Conservation (phyloP, 306 rosid species). For the Trichosanthes truncata region DNA sequence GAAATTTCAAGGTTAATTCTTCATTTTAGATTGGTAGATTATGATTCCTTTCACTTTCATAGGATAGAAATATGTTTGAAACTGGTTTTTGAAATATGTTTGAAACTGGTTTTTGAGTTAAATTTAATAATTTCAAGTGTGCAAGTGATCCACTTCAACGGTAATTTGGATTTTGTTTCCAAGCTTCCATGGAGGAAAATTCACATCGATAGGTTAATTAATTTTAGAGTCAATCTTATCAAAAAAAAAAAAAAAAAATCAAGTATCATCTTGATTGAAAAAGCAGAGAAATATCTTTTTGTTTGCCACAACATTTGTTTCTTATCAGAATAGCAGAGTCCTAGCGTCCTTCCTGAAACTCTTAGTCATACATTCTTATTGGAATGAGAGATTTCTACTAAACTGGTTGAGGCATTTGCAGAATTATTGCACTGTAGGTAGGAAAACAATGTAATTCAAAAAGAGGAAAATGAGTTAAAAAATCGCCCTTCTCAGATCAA, state of each 20-base stretch:
- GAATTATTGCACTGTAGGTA: not conserved
- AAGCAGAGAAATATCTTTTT: not conserved
- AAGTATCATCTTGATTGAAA: not conserved
- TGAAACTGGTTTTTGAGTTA: too few relatives aligned
- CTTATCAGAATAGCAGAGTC: not conserved
- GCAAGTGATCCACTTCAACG: not conserved
- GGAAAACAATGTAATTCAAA: not conserved
- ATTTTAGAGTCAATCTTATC: not conserved
- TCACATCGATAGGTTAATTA: not conserved
- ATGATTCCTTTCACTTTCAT: not conserved
- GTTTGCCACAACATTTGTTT: not conserved
- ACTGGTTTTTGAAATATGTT: too few relatives aligned
- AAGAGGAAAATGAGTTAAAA: not conserved
- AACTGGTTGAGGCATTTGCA: not conserved
- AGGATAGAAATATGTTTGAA: not conserved
- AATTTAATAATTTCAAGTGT: not conserved
- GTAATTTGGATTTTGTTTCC: not conserved
- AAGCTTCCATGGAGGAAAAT: not conserved
- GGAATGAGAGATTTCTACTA: not conserved
- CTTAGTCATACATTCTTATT: not conserved
- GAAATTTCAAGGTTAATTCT: not conserved
- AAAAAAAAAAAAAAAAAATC: not conserved
- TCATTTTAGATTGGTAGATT: not conserved
- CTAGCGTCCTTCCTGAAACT: not conserved
- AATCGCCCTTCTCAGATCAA: not conserved